Evolutionary conservation across 192 early-diverging fungal genomes (phyloP), one percentile per base, ranked within the genome.

Genomic region (Podila verticillata): DNA sequence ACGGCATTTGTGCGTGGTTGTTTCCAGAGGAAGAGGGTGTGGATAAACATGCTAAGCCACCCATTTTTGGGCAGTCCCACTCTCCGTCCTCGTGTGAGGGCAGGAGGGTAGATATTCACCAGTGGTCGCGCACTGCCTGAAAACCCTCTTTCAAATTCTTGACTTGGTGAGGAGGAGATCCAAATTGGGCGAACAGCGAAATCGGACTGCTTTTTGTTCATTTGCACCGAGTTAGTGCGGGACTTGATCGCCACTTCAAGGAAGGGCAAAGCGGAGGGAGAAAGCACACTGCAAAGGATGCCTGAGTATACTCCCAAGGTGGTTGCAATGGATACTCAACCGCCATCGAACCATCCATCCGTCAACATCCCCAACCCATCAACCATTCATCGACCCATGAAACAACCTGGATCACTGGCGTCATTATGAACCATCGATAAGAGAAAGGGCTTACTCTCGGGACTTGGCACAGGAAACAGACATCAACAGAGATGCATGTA

Each of bases 91-190:
- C 6, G 26, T 47, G 26, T 24, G 8, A 44, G 5, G 17, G n/a
- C 39, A 15, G 36, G 13, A 9, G 39, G 39, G 39, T 44, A 44
- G 39, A 44, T 44, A 44, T 44, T 44, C 39, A 44, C 39, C 0
- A 15, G 58, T 28, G 65, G 48, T 17, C 29, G 49, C 60, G 59
- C 73, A 36, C 48, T 66, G 48, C 48, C 12, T 32, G 54, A 68
- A 75, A 68, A 24, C 57, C 67, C 75, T 79, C 75, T 79, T 79
- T 79, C 75, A 77, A 70, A 70, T 70, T 68, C 70, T 79, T 79
- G 75, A 79, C 68, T 79, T 79, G 68, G 75, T 70, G 65, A 44
- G 35, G 39, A 47, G 26, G 24, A 51, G 39, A 39, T 48, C 51
- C 59, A 48, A 39, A 44, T 31, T 62, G 26, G 54, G 26, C 47